A percentile compares a stretch with the other conserved stretches of the same genome.
These are phyloP conservation scores for Botrytis fragariae DNA, from an alignment of 2,329 filamentous ascomycete species.

Conservation along the genomic window DNA sequence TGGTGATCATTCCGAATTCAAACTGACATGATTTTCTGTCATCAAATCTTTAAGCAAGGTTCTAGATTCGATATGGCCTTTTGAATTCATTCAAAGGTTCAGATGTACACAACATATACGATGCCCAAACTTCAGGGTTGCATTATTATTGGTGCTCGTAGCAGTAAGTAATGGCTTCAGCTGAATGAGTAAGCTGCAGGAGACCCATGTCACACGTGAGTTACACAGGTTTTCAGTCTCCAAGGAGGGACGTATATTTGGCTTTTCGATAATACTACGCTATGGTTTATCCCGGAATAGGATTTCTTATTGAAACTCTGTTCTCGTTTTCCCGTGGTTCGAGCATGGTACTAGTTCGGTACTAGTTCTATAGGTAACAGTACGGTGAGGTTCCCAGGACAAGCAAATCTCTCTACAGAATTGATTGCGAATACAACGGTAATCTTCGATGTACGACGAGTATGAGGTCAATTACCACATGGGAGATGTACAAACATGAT, in stretches of 20 bases:
- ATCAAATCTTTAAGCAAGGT: neutral
- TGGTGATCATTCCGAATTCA: neutral
- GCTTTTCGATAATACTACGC: neutral
- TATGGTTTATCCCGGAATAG: neutral
- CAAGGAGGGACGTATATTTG: neutral
- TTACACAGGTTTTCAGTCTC: neutral
- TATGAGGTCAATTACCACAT: neutral
- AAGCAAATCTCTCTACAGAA: neutral
- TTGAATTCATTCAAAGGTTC: neutral
- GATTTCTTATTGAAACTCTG: neutral
- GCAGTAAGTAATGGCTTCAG: neutral
- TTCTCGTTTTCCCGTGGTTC: neutral
- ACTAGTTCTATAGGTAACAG: neutral
- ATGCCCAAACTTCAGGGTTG: neutral
- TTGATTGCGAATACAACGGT: neutral
- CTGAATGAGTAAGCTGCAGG: neutral
- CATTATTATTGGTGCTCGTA: neutral
- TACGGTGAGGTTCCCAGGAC: accelerated
- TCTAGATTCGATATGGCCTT: neutral
- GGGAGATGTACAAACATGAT: neutral
- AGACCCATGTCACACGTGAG: neutral
- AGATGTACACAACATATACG: neutral
- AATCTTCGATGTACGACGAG: neutral
- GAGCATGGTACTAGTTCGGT: neutral
- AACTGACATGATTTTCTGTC: neutral